A percentile compares a stretch with the other conserved stretches of the same genome.
These are phyloP conservation scores for Pyracantha coccinea DNA, from an alignment of 331 rosid species.

Conservation along the genomic window DNA sequence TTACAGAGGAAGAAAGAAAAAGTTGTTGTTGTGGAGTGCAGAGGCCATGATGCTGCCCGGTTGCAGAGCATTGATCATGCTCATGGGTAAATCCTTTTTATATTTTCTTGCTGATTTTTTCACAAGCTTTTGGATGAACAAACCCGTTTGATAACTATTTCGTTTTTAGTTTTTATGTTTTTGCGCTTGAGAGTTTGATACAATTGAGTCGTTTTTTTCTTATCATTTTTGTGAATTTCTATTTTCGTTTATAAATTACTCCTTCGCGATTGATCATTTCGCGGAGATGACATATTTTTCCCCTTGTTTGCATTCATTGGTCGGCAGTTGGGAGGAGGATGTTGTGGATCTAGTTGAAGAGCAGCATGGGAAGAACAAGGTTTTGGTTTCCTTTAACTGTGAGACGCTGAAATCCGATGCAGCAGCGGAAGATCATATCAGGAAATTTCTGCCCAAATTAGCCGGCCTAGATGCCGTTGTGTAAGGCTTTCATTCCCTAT, in stretches of 20 bases:
- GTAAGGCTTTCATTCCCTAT: conserved; percentile 5
- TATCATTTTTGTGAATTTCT: background rate
- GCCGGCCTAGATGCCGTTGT: conserved; percentile 82
- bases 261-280: background rate
- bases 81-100: conserved; percentile 59
- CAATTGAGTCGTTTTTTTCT: background rate
- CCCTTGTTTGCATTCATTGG: conserved; percentile 16
- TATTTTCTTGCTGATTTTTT: conserved; percentile 8
- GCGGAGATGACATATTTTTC: conserved; percentile 1
- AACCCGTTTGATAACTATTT: too few relatives aligned
- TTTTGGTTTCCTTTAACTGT: conserved; percentile 57
- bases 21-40: conserved; percentile 61
- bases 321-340: conserved; percentile 80
- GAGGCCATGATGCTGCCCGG: conserved; percentile 94
- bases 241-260: background rate
- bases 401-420: conserved; percentile 57
- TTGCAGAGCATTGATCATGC: conserved; percentile 62
- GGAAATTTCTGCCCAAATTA: conserved; percentile 76
- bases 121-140: too few relatives aligned
- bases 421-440: conserved; percentile 90
- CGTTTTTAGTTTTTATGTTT: background rate
- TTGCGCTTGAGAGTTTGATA: background rate
- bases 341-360: conserved; percentile 59
- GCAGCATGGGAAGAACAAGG: conserved; percentile 51
- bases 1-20: conserved; percentile 64